A percentile compares a stretch with the other conserved stretches of the same genome.
phyloP scores from a whole-genome alignment of 2,329 filamentous ascomycete genomes.

The Pyrenochaeta sp. region DNA sequence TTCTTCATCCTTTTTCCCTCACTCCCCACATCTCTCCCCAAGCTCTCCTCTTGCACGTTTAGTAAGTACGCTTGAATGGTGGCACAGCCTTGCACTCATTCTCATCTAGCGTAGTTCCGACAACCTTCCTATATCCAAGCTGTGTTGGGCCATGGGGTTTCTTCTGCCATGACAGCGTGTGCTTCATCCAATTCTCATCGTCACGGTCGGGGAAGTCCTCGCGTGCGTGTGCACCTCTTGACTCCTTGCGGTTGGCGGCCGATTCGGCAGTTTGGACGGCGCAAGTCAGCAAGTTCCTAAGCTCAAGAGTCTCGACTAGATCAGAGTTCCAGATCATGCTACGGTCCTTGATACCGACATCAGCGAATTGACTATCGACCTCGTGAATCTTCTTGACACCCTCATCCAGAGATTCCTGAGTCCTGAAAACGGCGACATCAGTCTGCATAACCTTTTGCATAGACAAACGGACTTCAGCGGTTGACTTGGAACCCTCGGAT shows the following conservation, averaged over 20 bases:
- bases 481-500: constrained; percentile 83
- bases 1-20: no score
- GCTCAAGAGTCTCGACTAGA: constrained; percentile 92
- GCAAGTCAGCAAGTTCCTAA: constrained; percentile 95
- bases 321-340: constrained; percentile 99
- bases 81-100: constrained; percentile 95
- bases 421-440: constrained; percentile 96
- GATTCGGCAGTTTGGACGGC: constrained; percentile 92
- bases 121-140: constrained; percentile 84
- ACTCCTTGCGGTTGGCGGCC: constrained; percentile 95
- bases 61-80: constrained; percentile 94
- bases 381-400: constrained; percentile 87
- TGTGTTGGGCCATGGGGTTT: constrained; percentile 86
- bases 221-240: constrained; percentile 93
- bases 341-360: constrained; percentile 95
- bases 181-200: constrained; percentile 99
- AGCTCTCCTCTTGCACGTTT: no score
- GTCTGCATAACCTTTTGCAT: constrained; percentile 99
- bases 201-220: constrained; percentile 97
- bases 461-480: constrained; percentile 82
- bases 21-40: constrained; percentile 25
- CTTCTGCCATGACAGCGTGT: constrained; percentile 97
- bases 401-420: constrained; percentile 90
- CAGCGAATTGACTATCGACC: constrained; percentile 79
- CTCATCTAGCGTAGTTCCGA: constrained; percentile 86